Evolutionary conservation across 2,329 filamentous ascomycete species (phyloP).

Genomic region (Pyricularia grisea): DNA sequence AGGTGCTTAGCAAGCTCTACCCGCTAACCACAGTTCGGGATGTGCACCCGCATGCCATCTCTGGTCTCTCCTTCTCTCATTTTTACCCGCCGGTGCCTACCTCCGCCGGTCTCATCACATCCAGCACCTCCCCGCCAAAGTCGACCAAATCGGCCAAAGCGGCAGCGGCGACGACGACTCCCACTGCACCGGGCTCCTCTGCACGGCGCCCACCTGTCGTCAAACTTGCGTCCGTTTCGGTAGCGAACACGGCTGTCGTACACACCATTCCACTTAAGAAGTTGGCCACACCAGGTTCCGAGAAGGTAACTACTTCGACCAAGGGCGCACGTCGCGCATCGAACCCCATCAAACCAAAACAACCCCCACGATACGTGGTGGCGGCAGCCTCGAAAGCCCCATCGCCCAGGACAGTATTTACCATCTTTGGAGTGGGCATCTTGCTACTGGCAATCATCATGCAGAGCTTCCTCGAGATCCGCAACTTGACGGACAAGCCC

Average conservation of each 20-base stretch:
- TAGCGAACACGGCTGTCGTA: conserved; percentile 70
- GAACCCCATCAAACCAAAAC: conserved; percentile 23
- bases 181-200: conserved; percentile 29
- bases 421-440: conserved; percentile 46
- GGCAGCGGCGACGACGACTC: conserved; percentile 17
- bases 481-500: conserved; percentile 44
- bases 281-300: conserved; percentile 24
- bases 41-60: conserved; percentile 49
- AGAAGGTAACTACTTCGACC: neutral
- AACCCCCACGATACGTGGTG: conserved; percentile 58
- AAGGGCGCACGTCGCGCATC: neutral
- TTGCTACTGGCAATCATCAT: conserved; percentile 53
- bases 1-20: conserved; percentile 41
- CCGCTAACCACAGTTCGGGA: conserved; percentile 40
- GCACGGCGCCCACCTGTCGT: conserved; percentile 37
- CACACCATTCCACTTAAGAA: conserved; percentile 65
- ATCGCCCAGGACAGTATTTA: conserved; percentile 40
- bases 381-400: conserved; percentile 45
- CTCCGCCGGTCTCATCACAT: neutral
- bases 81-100: conserved; percentile 35
- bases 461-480: conserved; percentile 55
- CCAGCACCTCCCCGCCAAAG: neutral
- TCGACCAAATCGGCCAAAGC: neutral
- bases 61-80: conserved; percentile 46
- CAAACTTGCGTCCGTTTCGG: conserved; percentile 72